Evolutionary conservation across 495 filamentous ascomycete genomes (phyloP).

Genomic region (Aspergillus nidulans): DNA sequence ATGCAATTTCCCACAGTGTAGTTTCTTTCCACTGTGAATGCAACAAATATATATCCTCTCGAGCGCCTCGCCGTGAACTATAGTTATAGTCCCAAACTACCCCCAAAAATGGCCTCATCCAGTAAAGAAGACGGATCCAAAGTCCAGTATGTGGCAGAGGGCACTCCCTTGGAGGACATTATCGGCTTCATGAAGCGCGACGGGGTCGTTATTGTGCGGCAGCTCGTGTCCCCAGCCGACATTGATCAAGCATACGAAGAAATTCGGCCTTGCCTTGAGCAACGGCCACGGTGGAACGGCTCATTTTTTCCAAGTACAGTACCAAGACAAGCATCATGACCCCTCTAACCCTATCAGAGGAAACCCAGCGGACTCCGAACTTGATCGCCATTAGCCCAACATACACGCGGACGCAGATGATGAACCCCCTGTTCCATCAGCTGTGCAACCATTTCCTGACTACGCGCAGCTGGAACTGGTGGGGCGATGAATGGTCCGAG

Average conservation of each 20-base stretch:
- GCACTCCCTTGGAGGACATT: neutral
- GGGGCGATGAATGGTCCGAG: neutral
- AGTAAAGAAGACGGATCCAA: too few species aligned
- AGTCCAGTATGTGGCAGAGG: neutral
- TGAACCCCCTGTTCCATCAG: neutral
- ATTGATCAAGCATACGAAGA: neutral
- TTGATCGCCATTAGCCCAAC: neutral
- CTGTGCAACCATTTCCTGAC: neutral
- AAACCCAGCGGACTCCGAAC: neutral
- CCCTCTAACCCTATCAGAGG: neutral
- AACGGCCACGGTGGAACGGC: neutral
- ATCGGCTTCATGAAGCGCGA: neutral
- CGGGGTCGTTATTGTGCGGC: neutral
- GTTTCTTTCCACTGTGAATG: too few species aligned
- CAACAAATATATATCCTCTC: neutral
- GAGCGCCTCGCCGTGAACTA: neutral
- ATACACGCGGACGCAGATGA: neutral
- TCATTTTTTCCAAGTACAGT: neutral
- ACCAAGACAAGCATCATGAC: neutral
- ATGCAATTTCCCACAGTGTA: too few species aligned
- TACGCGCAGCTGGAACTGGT: neutral
- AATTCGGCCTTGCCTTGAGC: neutral
- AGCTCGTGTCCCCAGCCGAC: neutral
- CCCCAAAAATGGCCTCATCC: neutral
- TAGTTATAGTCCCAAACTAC: neutral